Evolutionary conservation across 2,329 filamentous ascomycete species (phyloP), one percentile per base, ranked within the genome.

Genomic region (Xylaria digitata): DNA sequence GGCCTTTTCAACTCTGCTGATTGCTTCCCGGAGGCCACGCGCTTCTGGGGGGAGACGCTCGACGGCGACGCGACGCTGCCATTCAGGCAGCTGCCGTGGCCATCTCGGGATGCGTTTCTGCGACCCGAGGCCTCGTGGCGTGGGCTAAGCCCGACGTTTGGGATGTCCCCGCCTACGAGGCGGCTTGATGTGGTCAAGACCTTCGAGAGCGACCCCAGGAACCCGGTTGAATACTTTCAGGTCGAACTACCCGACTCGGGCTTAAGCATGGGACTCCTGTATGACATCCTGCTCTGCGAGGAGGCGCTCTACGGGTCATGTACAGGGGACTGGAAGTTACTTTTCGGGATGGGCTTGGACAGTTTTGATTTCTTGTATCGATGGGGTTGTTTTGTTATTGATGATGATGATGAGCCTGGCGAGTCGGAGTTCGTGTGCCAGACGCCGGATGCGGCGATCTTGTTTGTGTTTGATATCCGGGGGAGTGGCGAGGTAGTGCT

Each of bases 101-200:
- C 45, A 6, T 48, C 15, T 3, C 63, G 70, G 8, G 61, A 61
- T 7, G 17, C 52, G 5, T 69, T 60, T 45, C 49, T 67, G 19
- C 68, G 68, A 34, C 50, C 66, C 2, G 68, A 66, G 21, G 70
- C 70, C 2, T 70, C 66, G 34, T 71, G 70, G 70, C 63, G 70
- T 8, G 19, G 6, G 5, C 40, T 71, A 3, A 67, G 66, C 23
- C 48, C 64, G 13, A 63, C 66, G 9, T 61, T 50, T 2, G 66
- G 61, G 26, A 13, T 11, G 8, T 32, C 32, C 4, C 40, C 54
- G 30, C 46, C 34, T 21, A 34, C 43, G 26, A 40, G 45, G 3
- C 6, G 26, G 5, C 63, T 65, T 26, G 63, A 65, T 19, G 43
- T 65, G 6, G 57, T 61, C 45, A 65, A 61, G 57, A 52, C 34